Percentiles rank a stretch among this genome's conserved stretches.
Conservation (phyloP, 2,329 filamentous ascomycete genomes). For the Monosporascus sp. region DNA sequence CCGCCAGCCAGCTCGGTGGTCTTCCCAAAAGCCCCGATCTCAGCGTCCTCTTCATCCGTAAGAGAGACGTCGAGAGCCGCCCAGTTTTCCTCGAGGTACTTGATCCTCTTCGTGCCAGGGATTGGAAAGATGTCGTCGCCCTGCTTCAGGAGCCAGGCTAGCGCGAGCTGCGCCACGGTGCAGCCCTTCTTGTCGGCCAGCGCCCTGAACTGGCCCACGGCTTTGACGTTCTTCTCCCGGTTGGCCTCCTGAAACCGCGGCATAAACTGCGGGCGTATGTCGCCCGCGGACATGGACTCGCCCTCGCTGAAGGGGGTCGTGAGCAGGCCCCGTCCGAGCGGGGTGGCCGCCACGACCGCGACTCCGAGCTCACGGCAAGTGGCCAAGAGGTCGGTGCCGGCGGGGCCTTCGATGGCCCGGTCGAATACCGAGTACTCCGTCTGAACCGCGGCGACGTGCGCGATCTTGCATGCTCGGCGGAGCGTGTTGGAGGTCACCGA, state of each 20-base stretch:
- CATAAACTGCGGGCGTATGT: slow-evolving; percentile 23
- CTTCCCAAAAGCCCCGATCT: slow-evolving; percentile 13
- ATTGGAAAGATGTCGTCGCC: slow-evolving; percentile 38
- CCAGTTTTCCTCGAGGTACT: slow-evolving; percentile 31
- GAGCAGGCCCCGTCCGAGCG: slow-evolving; percentile 38
- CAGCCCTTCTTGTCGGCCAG: slow-evolving; percentile 29
- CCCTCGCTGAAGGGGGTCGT: slow-evolving; percentile 33
- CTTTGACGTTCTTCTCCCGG: slow-evolving; percentile 42
- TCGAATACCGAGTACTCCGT: slow-evolving; percentile 47
- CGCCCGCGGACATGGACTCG: slow-evolving; percentile 30
- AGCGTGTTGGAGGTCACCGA: slow-evolving; percentile 44
- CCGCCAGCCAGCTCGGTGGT: slow-evolving; percentile 4
- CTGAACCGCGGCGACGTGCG: slow-evolving; percentile 47
- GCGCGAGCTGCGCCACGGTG: slow-evolving; percentile 46
- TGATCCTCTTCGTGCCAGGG: slow-evolving; percentile 31
- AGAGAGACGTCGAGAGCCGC: slow-evolving; percentile 16
- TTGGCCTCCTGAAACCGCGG: slow-evolving; percentile 42
- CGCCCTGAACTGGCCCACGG: slow-evolving; percentile 21
- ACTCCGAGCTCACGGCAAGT: slow-evolving; percentile 43
- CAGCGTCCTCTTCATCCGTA: slow-evolving; percentile 18
- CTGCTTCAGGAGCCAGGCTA: slow-evolving; percentile 51
- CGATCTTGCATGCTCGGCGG: slow-evolving; percentile 41
- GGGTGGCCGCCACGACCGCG: slow-evolving; percentile 35
- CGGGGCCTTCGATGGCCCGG: slow-evolving; percentile 40
- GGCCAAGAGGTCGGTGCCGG: slow-evolving; percentile 31